Conservation (phyloP, 2,329 filamentous ascomycete species). For the Ophiostoma populinum region DNA sequence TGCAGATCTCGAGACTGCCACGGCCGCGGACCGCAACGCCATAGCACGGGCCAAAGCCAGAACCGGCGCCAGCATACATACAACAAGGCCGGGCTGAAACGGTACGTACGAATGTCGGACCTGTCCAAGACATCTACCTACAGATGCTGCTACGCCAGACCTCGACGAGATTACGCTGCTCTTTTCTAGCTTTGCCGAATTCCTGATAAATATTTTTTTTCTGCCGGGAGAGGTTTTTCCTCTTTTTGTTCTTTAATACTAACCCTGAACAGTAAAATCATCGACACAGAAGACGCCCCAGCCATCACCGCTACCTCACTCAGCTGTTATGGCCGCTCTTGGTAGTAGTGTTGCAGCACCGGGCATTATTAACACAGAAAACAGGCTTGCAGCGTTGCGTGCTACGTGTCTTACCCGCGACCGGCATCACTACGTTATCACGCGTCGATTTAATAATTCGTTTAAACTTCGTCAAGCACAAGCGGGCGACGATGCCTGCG, state of each 20-base stretch:
- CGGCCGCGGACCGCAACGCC: too few species aligned
- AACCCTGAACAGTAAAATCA: constrained; percentile 13
- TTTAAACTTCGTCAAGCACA: constrained; percentile 6
- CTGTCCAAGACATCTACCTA: constrained; percentile 14
- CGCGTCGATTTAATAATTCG: constrained; percentile 13
- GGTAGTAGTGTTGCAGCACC: constrained; percentile 8
- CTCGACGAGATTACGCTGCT: constrained; percentile 9
- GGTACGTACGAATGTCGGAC: too few species aligned
- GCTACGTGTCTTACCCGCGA: constrained; percentile 15
- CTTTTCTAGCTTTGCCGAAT: constrained; percentile 14
- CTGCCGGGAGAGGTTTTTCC: constrained; percentile 13
- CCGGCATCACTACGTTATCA: constrained; percentile 16
- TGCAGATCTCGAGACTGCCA: too few species aligned
- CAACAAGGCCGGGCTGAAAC: too few species aligned
- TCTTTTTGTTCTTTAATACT: not conserved
- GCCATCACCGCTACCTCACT: constrained; percentile 13
- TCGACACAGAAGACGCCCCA: constrained; percentile 14
- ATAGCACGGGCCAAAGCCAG: too few species aligned
- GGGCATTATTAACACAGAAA: constrained; percentile 12
- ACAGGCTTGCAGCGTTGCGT: constrained; percentile 14
- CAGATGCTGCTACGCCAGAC: constrained; percentile 6
- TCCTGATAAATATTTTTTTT: constrained; percentile 16
- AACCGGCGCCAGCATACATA: too few species aligned
- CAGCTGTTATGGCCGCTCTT: constrained; percentile 12
- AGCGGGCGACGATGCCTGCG: constrained; percentile 8